Evolutionary conservation across 208 protist genomes (phyloP).

Genomic region (Trypanosoma cruzi): DNA sequence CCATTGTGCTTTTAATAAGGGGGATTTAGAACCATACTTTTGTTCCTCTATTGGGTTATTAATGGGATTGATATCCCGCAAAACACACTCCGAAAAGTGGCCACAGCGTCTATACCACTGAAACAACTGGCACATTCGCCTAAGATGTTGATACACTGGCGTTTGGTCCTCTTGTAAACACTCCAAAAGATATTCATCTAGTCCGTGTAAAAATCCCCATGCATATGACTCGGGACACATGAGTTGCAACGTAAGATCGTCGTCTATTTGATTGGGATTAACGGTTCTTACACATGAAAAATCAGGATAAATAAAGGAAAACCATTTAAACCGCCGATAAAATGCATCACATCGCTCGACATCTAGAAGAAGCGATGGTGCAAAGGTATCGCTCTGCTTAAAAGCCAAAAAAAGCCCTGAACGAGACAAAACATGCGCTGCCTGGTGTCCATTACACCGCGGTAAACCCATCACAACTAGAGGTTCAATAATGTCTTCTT

Average conservation of each 20-base stretch:
- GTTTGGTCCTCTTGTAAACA: constrained; percentile 86
- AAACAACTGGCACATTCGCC: constrained; percentile 73
- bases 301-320: constrained; percentile 60
- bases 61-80: constrained; percentile 68
- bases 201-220: constrained; percentile 88
- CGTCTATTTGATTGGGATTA: constrained; percentile 69
- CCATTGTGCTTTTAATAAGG: constrained; percentile 64
- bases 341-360: constrained; percentile 67
- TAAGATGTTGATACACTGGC: constrained; percentile 71
- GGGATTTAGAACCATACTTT: constrained; percentile 75
- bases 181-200: constrained; percentile 90
- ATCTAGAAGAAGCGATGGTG: constrained; percentile 68
- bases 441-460: constrained; percentile 86
- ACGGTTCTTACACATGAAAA: constrained; percentile 74
- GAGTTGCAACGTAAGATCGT: constrained; percentile 86
- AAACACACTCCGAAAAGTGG: constrained; percentile 75
- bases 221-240: constrained; percentile 87
- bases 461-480: constrained; percentile 86
- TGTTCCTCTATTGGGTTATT: constrained; percentile 84
- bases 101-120: constrained; percentile 90
- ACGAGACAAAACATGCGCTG: constrained; percentile 81
- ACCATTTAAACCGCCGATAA: constrained; percentile 48
- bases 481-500: constrained; percentile 59
- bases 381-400: constrained; percentile 78
- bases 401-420: constrained; percentile 79